These are phyloP conservation scores for Arthrobotrys megalospora DNA, from an alignment of 2,329 filamentous ascomycete species.

Conservation along the genomic window DNA sequence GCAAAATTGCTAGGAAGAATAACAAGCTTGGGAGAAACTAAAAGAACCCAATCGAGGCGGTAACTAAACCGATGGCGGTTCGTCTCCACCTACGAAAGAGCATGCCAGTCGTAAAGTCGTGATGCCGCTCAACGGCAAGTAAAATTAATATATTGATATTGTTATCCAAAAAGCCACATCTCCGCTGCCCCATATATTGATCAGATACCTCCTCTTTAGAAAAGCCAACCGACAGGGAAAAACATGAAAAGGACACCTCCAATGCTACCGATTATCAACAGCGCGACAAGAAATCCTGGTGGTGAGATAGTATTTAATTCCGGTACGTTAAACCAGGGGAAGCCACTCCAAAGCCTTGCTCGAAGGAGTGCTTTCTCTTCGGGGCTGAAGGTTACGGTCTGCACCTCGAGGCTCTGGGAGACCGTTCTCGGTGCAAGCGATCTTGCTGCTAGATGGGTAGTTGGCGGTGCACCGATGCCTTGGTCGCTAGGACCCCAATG, in stretches of 20 bases:
- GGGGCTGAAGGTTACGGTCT: constrained; percentile 20
- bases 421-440: constrained; percentile 8
- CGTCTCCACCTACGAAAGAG: no score
- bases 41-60: neutral
- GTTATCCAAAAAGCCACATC: neutral
- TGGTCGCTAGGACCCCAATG: neutral
- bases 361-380: constrained; percentile 26
- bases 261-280: constrained; percentile 22
- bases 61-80: neutral
- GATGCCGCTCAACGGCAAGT: neutral
- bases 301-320: constrained; percentile 11
- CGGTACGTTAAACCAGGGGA: neutral
- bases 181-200: neutral
- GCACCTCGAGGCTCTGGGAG: constrained; percentile 6
- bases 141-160: constrained; percentile 10
- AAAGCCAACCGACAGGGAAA: constrained; percentile 36
- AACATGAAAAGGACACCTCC: constrained; percentile 17
- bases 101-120: neutral
- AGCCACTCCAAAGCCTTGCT: constrained; percentile 7
- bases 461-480: neutral
- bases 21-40: neutral
- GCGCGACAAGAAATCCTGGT: constrained; percentile 17
- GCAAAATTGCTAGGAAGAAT: neutral
- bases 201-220: neutral
- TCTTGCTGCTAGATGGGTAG: neutral